Evolutionary conservation across 2,329 filamentous ascomycete genomes (phyloP).

Genomic region (Colletotrichum melonis): DNA sequence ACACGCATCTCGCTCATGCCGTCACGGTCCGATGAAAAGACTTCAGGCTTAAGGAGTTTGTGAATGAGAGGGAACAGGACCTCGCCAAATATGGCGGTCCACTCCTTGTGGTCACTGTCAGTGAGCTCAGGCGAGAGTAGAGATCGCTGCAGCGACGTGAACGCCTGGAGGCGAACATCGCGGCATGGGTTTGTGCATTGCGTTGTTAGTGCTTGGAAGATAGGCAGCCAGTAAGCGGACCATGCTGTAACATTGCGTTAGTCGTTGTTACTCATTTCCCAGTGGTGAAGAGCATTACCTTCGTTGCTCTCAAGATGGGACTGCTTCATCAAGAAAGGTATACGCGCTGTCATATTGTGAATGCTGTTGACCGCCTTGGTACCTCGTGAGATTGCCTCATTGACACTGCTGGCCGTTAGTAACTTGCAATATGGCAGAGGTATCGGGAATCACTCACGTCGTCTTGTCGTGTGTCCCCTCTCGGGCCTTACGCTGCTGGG

Average conservation of each 20-base stretch:
- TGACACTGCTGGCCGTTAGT: constrained; percentile 9
- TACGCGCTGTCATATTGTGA: constrained; percentile 82
- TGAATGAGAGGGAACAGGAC: constrained; percentile 93
- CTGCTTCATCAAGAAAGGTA: constrained; percentile 89
- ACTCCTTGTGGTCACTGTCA: constrained; percentile 86
- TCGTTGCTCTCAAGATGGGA: constrained; percentile 91
- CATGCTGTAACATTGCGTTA: constrained; percentile 72
- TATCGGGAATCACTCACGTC: constrained; percentile 60
- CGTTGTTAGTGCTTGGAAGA: constrained; percentile 87
- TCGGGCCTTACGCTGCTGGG: constrained; percentile 45
- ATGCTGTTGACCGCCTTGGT: constrained; percentile 85
- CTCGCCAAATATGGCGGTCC: constrained; percentile 94
- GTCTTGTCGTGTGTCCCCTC: constrained; percentile 64
- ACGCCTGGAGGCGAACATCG: constrained; percentile 89
- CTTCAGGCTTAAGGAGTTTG: constrained; percentile 90
- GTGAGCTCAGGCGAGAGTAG: constrained; percentile 87
- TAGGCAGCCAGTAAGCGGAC: constrained; percentile 97
- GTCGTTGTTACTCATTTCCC: constrained; percentile 14
- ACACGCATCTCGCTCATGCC: constrained; percentile 97
- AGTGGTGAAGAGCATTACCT: constrained; percentile 59
- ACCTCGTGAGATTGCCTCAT: constrained; percentile 79
- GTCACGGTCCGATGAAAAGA: constrained; percentile 88
- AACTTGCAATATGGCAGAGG: constrained; percentile 41
- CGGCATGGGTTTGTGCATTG: constrained; percentile 96
- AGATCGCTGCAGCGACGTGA: constrained; percentile 85